Base-by-base conservation (phyloP, 1,284 basidiomycete species). In the Mrakiaceae sp. region DNA sequence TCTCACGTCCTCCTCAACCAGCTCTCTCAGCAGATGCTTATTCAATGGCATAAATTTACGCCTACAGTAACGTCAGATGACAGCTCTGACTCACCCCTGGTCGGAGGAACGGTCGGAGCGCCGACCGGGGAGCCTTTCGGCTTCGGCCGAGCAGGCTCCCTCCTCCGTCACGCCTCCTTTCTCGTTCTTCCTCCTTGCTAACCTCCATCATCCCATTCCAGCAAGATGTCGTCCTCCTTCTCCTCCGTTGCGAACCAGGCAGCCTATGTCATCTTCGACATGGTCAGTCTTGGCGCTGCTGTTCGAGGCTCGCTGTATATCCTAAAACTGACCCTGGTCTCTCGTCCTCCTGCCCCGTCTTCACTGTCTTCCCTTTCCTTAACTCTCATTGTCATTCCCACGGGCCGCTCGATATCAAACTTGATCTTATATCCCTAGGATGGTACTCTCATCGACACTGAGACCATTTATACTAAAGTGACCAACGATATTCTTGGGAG, bases 191-290 rank as follows among this genome's bases (percentile, higher is more conserved):
- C 14, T 9, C 48, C 14, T 14, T 49, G 9, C 14, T 49, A 8
- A 9, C 48, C 48, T 49, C 8, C 48, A 49, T 9, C 9, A 8
- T 9, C 8, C 9, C 48, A 49, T 8, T 14, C 8, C 8, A 49
- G 48, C 48, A 49, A 14, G 9, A 49, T 49, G 48, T 49, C 48
- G 9, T 49, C 52, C 52, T n/a, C 52, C 5, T 4, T n/a, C 48
- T 10, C 12, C 27, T 48, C 58, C 5, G 27, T 27, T 27, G 27
- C 27, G 27, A 27, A 27, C 27, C 27, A 55, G 10, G 72, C 74
- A 46, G 75, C 74, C 56, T 78, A 77, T 72, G 72, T 68, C 70
- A 74, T 78, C 67, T 78, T 78, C 66, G 76, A 78, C 68, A 76
- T 78, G 74, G 76, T 76, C 66, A 74, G 76, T 52, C 70, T 76